Evolutionary conservation across 2,329 filamentous ascomycete genomes (phyloP).

Genomic region (Proliferodiscus dingleyae): DNA sequence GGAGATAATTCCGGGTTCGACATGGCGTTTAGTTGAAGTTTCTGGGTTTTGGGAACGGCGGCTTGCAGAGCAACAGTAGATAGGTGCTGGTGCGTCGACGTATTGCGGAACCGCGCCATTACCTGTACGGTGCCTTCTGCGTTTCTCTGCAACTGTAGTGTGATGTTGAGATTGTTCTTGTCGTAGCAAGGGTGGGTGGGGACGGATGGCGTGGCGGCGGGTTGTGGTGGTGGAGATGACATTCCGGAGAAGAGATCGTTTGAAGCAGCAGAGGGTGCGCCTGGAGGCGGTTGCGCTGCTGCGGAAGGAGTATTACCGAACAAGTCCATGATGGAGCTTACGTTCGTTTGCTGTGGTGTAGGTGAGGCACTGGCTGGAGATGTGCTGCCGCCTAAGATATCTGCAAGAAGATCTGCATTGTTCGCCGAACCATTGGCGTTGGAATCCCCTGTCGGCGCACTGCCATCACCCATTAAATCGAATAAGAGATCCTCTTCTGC

Average conservation of each 20-base stretch:
- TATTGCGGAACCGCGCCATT: slow-evolving; percentile 78
- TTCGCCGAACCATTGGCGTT: slow-evolving; percentile 69
- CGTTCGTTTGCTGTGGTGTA: slow-evolving; percentile 50
- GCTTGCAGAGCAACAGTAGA: slow-evolving; percentile 82
- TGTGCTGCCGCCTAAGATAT: slow-evolving; percentile 78
- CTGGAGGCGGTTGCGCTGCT: slow-evolving; percentile 38
- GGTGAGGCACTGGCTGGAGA: slow-evolving; percentile 43
- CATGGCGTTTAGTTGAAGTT: slow-evolving; percentile 85
- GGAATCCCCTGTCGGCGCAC: slow-evolving; percentile 59
- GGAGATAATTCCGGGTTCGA: slow-evolving; percentile 71
- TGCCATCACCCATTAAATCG: slow-evolving; percentile 83
- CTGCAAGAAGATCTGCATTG: slow-evolving; percentile 82
- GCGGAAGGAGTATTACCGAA: slow-evolving; percentile 53
- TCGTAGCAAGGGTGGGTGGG: slow-evolving; percentile 70
- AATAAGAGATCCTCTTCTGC: slow-evolving; percentile 87
- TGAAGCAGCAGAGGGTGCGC: slow-evolving; percentile 38
- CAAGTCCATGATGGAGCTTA: slow-evolving; percentile 83
- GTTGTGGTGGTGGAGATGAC: slow-evolving; percentile 45
- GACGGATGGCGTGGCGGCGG: slow-evolving; percentile 41
- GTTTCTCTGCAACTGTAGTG: slow-evolving; percentile 79
- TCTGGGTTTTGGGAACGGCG: slow-evolving; percentile 94
- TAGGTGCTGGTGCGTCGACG: slow-evolving; percentile 58
- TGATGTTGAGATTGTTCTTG: slow-evolving; percentile 78
- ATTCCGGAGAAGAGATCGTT: slow-evolving; percentile 46
- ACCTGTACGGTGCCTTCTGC: slow-evolving; percentile 76